Conservation (phyloP, 331 rosid species). For the Malus hybrid region DNA sequence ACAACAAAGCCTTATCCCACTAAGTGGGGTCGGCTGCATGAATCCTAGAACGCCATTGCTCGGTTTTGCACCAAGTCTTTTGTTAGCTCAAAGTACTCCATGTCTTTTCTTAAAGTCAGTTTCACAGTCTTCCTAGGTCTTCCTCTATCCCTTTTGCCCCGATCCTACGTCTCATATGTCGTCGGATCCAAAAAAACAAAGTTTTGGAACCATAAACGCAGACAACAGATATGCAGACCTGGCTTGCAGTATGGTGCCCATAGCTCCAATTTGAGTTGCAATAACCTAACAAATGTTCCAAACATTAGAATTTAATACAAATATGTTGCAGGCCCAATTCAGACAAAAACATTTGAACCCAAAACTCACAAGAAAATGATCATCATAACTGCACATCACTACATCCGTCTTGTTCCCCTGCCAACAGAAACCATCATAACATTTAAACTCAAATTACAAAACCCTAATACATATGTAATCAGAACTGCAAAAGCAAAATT, state of each 20-base stretch:
- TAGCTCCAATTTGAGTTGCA: constrained; percentile 55
- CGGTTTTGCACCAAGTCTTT: too few species aligned
- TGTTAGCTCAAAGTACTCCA: too few species aligned
- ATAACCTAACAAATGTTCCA: constrained; percentile 26
- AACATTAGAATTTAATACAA: constrained; percentile 1
- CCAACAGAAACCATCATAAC: constrained; percentile 8
- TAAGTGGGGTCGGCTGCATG: too few species aligned
- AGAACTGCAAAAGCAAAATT: not conserved
- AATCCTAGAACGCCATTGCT: too few species aligned
- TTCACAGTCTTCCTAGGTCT: too few species aligned
- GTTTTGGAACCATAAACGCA: not conserved
- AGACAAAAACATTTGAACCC: not conserved
- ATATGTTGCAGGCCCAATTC: not conserved
- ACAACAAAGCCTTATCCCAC: too few species aligned
- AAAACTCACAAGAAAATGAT: constrained; percentile 66
- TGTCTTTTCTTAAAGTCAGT: too few species aligned
- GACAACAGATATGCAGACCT: constrained; percentile 25
- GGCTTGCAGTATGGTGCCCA: constrained; percentile 57
- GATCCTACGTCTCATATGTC: too few species aligned
- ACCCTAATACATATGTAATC: too few species aligned
- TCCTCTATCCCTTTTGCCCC: too few species aligned
- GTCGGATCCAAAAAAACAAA: not conserved
- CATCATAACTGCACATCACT: constrained; percentile 64
- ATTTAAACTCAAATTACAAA: not conserved
- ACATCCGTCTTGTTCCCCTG: constrained; percentile 86